Evolutionary conservation across 2,329 filamentous ascomycete genomes (phyloP).

Genomic region (Neonectria magnoliae): DNA sequence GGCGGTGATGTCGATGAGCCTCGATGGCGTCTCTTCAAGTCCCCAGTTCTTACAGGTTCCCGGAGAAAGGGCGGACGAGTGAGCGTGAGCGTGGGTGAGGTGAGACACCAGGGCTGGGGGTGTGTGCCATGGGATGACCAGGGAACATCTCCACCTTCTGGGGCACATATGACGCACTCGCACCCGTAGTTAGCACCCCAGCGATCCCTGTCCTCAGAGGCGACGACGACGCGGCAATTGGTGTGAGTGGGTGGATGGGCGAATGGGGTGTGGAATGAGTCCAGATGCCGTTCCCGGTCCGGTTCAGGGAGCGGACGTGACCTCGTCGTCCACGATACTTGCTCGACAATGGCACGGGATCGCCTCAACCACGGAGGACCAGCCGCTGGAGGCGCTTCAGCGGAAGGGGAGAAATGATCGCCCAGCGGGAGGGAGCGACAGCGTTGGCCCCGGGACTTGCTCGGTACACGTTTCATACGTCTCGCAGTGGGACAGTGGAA

Average conservation of each 20-base stretch:
- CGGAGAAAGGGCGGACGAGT: constrained; percentile 12
- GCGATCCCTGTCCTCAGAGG: constrained; percentile 33
- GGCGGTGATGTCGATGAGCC: not conserved
- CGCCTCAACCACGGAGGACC: constrained; percentile 21
- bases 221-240: constrained; percentile 26
- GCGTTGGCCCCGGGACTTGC: not conserved
- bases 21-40: not conserved
- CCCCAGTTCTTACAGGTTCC: not conserved
- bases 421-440: constrained; percentile 5
- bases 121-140: constrained; percentile 34
- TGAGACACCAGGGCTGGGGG: constrained; percentile 34
- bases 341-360: constrained; percentile 24
- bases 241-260: constrained; percentile 23
- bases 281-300: constrained; percentile 36
- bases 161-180: constrained; percentile 44
- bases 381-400: constrained; percentile 35
- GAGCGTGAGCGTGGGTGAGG: constrained; percentile 32
- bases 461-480: constrained; percentile 1
- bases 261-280: constrained; percentile 31
- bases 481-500: not conserved
- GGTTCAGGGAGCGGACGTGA: constrained; percentile 26
- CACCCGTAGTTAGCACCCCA: constrained; percentile 33
- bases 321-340: constrained; percentile 23
- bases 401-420: constrained; percentile 6
- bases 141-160: constrained; percentile 34